Evolutionary conservation across 768 basidiomycete genomes (phyloP).

Genomic region (Boletellus sp.): DNA sequence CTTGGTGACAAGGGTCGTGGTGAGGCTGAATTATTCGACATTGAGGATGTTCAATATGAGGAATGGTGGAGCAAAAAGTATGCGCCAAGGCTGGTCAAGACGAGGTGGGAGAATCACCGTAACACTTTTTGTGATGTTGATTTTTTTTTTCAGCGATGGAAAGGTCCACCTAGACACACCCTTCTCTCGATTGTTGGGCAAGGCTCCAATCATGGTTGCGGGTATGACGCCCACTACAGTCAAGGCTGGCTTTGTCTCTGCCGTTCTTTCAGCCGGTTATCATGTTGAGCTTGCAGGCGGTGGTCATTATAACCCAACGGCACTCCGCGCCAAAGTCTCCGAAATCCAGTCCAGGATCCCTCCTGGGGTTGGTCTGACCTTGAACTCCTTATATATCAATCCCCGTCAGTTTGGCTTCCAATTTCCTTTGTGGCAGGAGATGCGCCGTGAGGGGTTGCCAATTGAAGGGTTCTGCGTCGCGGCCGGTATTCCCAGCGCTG

Average conservation of each 20-base stretch:
- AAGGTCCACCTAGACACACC: slow-evolving; percentile 91
- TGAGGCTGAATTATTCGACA: slow-evolving; percentile 79
- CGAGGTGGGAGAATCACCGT: slow-evolving; percentile 50
- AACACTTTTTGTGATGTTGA: background rate
- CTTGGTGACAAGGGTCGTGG: slow-evolving; percentile 89
- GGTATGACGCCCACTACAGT: slow-evolving; percentile 99
- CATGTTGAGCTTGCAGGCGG: slow-evolving; percentile 98
- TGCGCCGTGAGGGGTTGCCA: slow-evolving; percentile 92
- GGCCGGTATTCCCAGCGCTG: slow-evolving; percentile 93
- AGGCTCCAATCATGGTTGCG: slow-evolving; percentile 98
- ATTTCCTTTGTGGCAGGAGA: slow-evolving; percentile 95
- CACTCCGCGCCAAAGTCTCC: slow-evolving; percentile 86
- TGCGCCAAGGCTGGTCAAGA: slow-evolving; percentile 81
- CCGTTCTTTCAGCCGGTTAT: slow-evolving; percentile 88
- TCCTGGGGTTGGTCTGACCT: slow-evolving; percentile 85
- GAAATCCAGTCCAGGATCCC: slow-evolving; percentile 87
- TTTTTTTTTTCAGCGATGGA: slow-evolving; percentile 62
- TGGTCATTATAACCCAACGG: slow-evolving; percentile 90
- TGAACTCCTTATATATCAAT: slow-evolving; percentile 97
- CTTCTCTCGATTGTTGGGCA: slow-evolving; percentile 93
- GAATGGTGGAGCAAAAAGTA: slow-evolving; percentile 91
- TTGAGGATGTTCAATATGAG: slow-evolving; percentile 64
- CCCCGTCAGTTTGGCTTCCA: slow-evolving; percentile 97
- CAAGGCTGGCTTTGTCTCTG: slow-evolving; percentile 90
- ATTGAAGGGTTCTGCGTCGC: slow-evolving; percentile 99